These are phyloP conservation scores for Austroboletus novae-zelandiae DNA, from an alignment of 1,284 basidiomycete genomes.

Conservation along the genomic window DNA sequence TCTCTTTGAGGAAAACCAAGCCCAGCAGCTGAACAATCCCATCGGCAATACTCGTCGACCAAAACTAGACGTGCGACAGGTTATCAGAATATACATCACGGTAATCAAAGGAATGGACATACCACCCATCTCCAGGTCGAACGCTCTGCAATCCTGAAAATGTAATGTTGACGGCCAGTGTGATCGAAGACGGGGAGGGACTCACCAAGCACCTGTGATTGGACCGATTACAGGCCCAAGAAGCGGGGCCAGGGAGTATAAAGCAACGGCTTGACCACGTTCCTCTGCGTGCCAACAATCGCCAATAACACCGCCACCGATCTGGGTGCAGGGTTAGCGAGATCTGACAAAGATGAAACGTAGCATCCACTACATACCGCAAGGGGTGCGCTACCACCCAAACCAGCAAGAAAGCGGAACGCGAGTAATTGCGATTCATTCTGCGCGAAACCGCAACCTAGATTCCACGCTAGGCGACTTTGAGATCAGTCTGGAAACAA, in stretches of 20 bases:
- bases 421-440: conserved; percentile 56
- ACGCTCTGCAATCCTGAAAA: conserved; percentile 48
- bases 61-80: conserved; percentile 43
- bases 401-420: conserved; percentile 63
- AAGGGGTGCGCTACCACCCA: conserved; percentile 65
- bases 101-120: conserved; percentile 16
- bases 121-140: conserved; percentile 70
- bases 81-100: neutral
- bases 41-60: conserved; percentile 54
- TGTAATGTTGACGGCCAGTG: neutral
- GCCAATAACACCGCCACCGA: conserved; percentile 66
- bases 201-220: conserved; percentile 57
- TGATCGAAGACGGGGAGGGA: neutral
- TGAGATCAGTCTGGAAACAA: neutral
- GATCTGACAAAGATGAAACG: no score
- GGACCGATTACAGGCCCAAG: conserved; percentile 65
- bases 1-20: conserved; percentile 55
- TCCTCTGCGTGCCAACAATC: conserved; percentile 73
- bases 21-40: conserved; percentile 51
- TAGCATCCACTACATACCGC: conserved; percentile 41
- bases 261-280: conserved; percentile 62
- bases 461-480: conserved; percentile 52
- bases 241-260: conserved; percentile 62
- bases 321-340: conserved; percentile 29
- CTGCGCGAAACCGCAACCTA: conserved; percentile 64